Percentiles rank a stretch among this genome's conserved stretches.
phyloP scores from a whole-genome alignment of 345 rosid species.

The Salix suchowensis region DNA sequence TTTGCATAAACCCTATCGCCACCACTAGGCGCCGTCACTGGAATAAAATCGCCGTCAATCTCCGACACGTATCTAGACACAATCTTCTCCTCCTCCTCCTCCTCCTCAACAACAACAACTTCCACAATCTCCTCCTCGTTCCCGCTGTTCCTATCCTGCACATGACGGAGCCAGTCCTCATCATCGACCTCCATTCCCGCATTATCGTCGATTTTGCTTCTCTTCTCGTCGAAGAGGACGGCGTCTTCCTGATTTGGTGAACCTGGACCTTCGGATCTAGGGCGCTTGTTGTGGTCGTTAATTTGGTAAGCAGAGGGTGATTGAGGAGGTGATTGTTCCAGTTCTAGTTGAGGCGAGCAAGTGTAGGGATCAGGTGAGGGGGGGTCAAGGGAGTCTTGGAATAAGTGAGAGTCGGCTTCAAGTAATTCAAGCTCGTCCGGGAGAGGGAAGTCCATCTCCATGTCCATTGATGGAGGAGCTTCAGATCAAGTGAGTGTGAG shows the following conservation, averaged over 20 bases:
- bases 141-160: constrained; percentile 30
- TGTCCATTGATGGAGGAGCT: constrained; percentile 8
- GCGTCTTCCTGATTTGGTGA: constrained; percentile 18
- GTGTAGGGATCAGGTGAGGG: constrained; percentile 27
- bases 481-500: not conserved
- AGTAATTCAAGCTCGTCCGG: constrained; percentile 93
- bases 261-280: constrained; percentile 24
- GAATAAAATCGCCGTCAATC: constrained; percentile 80
- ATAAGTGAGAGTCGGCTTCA: constrained; percentile 52
- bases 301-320: constrained; percentile 17
- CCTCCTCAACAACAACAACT: constrained; percentile 10
- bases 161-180: constrained; percentile 64
- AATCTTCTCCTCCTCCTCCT: constrained; percentile 40
- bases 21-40: constrained; percentile 75
- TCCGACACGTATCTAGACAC: constrained; percentile 62
- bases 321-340: constrained; percentile 10
- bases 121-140: constrained; percentile 22
- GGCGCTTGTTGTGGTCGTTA: constrained; percentile 45
- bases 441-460: constrained; percentile 67
- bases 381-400: constrained; percentile 41
- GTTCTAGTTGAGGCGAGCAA: constrained; percentile 24
- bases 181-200: constrained; percentile 17
- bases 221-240: constrained; percentile 41
- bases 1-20: constrained; percentile 89
- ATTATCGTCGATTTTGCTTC: constrained; percentile 34